Conservation (phyloP, 768 basidiomycete genomes). For the Leucogyrophana mollusca region DNA sequence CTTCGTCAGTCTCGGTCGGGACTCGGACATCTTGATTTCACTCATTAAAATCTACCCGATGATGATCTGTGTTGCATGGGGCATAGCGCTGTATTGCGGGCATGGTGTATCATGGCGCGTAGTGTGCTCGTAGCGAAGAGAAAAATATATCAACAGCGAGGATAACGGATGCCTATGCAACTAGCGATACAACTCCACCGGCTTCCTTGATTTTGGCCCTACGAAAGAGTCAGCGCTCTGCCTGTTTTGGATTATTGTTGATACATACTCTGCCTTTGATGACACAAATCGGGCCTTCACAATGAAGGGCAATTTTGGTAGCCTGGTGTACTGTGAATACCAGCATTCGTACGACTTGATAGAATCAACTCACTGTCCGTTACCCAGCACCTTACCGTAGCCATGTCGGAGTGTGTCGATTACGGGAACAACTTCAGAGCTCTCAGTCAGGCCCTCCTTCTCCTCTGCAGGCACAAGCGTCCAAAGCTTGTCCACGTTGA, state of each 20-base stretch:
- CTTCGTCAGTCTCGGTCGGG: too few species aligned
- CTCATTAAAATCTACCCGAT: background rate
- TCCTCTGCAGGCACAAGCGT: constrained; percentile 83
- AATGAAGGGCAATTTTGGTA: constrained; percentile 92
- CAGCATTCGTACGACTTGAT: background rate
- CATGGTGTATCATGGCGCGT: constrained; percentile 12
- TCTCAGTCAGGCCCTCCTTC: constrained; percentile 71
- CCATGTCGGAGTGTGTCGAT: constrained; percentile 84
- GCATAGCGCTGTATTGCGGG: constrained; percentile 10
- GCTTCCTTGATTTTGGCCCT: constrained; percentile 87
- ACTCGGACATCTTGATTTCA: background rate
- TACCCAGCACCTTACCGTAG: constrained; percentile 94
- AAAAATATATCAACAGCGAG: constrained; percentile 21
- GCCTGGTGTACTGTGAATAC: constrained; percentile 36
- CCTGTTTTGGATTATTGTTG: constrained; percentile 17
- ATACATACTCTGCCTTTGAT: constrained; percentile 67
- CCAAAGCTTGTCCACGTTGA: constrained; percentile 99
- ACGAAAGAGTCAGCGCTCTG: constrained; percentile 17
- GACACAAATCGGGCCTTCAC: constrained; percentile 98
- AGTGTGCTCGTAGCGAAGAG: constrained; percentile 9
- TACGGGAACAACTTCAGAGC: constrained; percentile 87
- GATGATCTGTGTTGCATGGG: constrained; percentile 3
- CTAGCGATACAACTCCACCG: constrained; percentile 89
- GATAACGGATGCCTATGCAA: constrained; percentile 60
- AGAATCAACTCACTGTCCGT: constrained; percentile 67